These are phyloP conservation scores for Alternaria sp. DNA, from an alignment of 2,329 filamentous ascomycete species.

Conservation along the genomic window DNA sequence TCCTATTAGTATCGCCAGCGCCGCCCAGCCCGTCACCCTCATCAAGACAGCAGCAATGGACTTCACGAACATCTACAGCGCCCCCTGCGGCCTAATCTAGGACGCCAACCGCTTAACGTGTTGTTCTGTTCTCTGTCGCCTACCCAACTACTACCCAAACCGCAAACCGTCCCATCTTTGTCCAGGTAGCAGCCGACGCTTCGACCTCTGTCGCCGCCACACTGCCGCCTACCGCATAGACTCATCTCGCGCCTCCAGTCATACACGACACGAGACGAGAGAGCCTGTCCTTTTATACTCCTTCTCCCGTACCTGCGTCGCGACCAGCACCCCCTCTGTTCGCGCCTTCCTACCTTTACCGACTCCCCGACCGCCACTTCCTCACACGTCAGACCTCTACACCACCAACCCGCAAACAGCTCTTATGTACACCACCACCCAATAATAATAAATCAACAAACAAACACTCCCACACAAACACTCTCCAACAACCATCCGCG, in stretches of 20 bases:
- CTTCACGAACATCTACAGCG: slow-evolving; percentile 42
- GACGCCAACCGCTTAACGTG: slow-evolving; percentile 28
- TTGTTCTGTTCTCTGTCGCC: slow-evolving; percentile 30
- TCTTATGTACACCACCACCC: slow-evolving; percentile 30
- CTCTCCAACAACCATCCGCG: slow-evolving; percentile 3
- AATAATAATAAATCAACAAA: slow-evolving; percentile 35
- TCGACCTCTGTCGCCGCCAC: slow-evolving; percentile 37
- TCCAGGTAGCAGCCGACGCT: slow-evolving; percentile 37
- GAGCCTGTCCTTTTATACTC: slow-evolving; percentile 24
- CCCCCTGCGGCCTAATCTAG: slow-evolving; percentile 45
- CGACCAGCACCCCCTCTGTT: slow-evolving; percentile 8
- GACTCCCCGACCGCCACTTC: slow-evolving; percentile 40
- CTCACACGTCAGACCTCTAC: slow-evolving; percentile 37
- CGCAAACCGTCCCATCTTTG: slow-evolving; percentile 30
- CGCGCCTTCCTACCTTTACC: slow-evolving; percentile 27
- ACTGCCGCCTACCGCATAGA: slow-evolving; percentile 39
- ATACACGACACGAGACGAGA: slow-evolving; percentile 21
- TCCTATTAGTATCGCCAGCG: slow-evolving; percentile 40
- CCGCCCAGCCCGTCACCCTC: slow-evolving; percentile 36
- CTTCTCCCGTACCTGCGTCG: slow-evolving; percentile 23
- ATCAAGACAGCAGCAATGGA: slow-evolving; percentile 46
- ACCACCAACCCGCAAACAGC: slow-evolving; percentile 27
- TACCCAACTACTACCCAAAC: slow-evolving; percentile 12
- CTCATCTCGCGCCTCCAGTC: slow-evolving; percentile 29
- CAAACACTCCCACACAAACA: slow-evolving; percentile 22